Evolutionary conservation across 768 basidiomycete genomes (phyloP), one percentile per base, ranked within the genome.

Genomic region (Tylopilus rubrobrunneus): DNA sequence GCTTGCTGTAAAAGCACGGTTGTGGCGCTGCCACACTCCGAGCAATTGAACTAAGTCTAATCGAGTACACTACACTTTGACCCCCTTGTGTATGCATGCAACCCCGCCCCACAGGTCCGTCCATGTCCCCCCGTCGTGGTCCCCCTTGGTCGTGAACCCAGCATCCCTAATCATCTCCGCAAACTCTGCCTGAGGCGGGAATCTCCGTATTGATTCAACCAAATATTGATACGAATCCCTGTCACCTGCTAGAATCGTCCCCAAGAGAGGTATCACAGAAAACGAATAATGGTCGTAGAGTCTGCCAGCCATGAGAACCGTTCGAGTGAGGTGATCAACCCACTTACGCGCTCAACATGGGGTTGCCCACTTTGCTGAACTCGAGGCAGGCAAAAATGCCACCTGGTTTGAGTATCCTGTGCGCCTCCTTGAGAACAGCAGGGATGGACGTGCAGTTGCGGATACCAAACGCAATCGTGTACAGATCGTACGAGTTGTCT

Each of bases 401-500:
- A 53, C 97, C 97, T 0, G 97, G 97, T 69, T 95, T 98, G 33
- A 99, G 81, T 14, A 98, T 94, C 23, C 97, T 83, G 70, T 96
- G 75, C 2, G 97, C 97, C 68, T 98, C 93, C 53, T 78, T 78
- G 43, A 99, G 75, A 15, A 93, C 97, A 23, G 83, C 85, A 1
- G 89, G 87, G 53, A 98, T 83, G 45, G 90, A 91, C 17, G 97
- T 99, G 74, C 92, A 95, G 67, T 99, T 99, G 37, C 97, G 82
- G 61, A 98, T 98, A 25, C 97, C 96, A 62, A 99, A 99, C 0
- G 97, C 93, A 68, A 99, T 98, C 27, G 97, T 99, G 74, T 99
- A 99, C 17, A 98, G 75, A 73, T 99, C 94, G 59, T 95, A 92
- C 17, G 90, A 82, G 69, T 92, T 84, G 62, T 88, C 83, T 6